Conservation (phyloP, 2,329 filamentous ascomycete species). For the Aspergillus niger region DNA sequence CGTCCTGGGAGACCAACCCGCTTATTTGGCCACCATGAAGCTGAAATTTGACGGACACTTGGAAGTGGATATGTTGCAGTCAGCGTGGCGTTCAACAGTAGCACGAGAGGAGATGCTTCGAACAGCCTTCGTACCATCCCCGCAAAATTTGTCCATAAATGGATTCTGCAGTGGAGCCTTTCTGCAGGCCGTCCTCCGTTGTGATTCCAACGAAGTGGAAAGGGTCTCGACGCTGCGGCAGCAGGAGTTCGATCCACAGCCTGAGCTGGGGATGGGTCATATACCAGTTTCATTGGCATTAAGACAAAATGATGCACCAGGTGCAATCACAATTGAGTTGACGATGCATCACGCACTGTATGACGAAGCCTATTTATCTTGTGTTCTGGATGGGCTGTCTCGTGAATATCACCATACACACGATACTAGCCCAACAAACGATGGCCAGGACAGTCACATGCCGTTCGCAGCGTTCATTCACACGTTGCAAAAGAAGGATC, state of each 20-base stretch:
- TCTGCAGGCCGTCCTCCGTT: slow-evolving; percentile 5
- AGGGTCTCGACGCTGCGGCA: not conserved
- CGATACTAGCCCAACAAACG: not conserved
- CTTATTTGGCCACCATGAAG: not conserved
- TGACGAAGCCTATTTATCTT: slow-evolving; percentile 9
- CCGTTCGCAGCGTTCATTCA: slow-evolving; percentile 7
- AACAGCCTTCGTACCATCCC: slow-evolving; percentile 2
- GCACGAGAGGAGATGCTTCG: slow-evolving; percentile 10
- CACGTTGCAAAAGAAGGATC: not conserved
- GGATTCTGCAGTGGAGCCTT: slow-evolving; percentile 2
- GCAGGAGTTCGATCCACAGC: not conserved
- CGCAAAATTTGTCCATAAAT: not conserved
- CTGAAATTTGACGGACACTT: not conserved
- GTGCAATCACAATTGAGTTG: not conserved
- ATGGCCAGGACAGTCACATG: not conserved
- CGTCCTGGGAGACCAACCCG: not conserved
- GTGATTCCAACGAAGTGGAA: not conserved
- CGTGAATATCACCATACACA: not conserved
- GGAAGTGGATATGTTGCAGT: not conserved
- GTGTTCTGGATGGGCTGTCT: not conserved
- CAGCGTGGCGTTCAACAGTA: slow-evolving; percentile 1
- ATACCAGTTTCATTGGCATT: slow-evolving; percentile 1
- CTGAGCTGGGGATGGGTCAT: not conserved
- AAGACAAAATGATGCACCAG: not conserved
- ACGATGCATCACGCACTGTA: slow-evolving; percentile 12